phyloP scores from a whole-genome alignment of 1,284 basidiomycete genomes.

The Anthracocystis walkeri region DNA sequence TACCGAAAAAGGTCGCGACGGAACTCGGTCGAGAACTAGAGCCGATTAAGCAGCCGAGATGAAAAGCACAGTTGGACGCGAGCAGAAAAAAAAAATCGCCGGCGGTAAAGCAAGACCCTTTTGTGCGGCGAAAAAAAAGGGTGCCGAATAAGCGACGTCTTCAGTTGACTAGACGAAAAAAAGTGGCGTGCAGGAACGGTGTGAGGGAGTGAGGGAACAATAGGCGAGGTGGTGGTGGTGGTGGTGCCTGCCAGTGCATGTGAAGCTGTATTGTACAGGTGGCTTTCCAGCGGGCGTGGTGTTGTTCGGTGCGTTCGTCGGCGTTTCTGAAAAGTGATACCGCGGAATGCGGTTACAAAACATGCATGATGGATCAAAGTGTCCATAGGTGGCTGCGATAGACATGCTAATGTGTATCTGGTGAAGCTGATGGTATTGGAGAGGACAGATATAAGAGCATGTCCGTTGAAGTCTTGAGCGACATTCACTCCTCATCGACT shows the following conservation, averaged over 20 bases:
- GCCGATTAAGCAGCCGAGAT: not conserved
- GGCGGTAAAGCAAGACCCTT: not conserved
- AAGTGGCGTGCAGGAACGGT: too few species aligned
- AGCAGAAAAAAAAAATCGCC: not conserved
- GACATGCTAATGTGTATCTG: too few species aligned
- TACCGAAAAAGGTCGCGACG: not conserved
- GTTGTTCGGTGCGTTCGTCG: constrained; percentile 1
- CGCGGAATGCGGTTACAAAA: not conserved
- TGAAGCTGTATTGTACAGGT: too few species aligned
- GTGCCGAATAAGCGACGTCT: constrained; percentile 9
- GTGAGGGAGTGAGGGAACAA: too few species aligned
- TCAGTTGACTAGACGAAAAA: too few species aligned
- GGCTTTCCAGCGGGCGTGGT: not conserved
- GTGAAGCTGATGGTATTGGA: too few species aligned
- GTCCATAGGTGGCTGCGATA: too few species aligned
- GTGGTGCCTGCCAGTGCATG: not conserved
- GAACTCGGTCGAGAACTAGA: too few species aligned
- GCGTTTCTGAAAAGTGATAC: not conserved
- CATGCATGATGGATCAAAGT: not conserved
- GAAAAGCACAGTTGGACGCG: not conserved
- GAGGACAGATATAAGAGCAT: too few species aligned
- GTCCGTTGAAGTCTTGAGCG: too few species aligned
- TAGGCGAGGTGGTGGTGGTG: not conserved
- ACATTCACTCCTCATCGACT: too few species aligned
- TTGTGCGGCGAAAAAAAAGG: not conserved